Percentiles rank a stretch among this genome's conserved stretches.
Evolutionary conservation across 2,329 filamentous ascomycete species (phyloP).

Genomic region (Colletotrichum endophyticum): DNA sequence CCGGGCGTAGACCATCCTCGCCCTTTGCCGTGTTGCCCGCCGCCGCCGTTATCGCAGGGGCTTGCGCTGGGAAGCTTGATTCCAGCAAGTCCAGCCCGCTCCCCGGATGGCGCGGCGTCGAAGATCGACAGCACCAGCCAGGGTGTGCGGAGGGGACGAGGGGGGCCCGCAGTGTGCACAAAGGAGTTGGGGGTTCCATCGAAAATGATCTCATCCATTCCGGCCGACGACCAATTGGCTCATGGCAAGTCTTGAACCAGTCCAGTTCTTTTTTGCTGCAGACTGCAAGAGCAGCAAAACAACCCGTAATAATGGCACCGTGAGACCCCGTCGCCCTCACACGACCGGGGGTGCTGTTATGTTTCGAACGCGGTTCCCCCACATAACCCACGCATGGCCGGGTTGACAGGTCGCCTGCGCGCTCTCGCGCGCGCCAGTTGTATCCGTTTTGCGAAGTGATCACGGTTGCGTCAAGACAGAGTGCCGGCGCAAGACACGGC

Average conservation of each 20-base stretch:
- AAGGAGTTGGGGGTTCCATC: conserved; percentile 1
- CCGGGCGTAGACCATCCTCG: background rate
- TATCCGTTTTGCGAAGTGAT: background rate
- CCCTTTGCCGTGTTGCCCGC: background rate
- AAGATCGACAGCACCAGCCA: conserved; percentile 10
- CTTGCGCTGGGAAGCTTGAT: background rate
- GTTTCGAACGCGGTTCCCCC: conserved; percentile 8
- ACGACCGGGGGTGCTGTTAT: background rate
- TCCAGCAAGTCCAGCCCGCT: background rate
- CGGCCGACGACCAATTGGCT: background rate
- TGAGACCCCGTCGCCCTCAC: background rate
- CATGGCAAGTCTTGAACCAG: background rate
- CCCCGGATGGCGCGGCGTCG: conserved; percentile 11
- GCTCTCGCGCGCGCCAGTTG: background rate
- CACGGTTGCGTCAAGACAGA: background rate
- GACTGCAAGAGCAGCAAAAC: background rate
- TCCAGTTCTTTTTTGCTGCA: background rate
- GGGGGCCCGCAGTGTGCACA: background rate
- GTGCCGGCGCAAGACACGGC: background rate
- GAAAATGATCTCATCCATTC: conserved; percentile 16
- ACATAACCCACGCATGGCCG: background rate
- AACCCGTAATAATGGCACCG: background rate
- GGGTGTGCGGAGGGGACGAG: background rate
- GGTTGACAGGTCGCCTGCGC: background rate
- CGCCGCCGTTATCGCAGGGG: conserved; percentile 8